Evolutionary conservation across 2,329 filamentous ascomycete genomes (phyloP).

Genomic region (Delphinella strobiligena): DNA sequence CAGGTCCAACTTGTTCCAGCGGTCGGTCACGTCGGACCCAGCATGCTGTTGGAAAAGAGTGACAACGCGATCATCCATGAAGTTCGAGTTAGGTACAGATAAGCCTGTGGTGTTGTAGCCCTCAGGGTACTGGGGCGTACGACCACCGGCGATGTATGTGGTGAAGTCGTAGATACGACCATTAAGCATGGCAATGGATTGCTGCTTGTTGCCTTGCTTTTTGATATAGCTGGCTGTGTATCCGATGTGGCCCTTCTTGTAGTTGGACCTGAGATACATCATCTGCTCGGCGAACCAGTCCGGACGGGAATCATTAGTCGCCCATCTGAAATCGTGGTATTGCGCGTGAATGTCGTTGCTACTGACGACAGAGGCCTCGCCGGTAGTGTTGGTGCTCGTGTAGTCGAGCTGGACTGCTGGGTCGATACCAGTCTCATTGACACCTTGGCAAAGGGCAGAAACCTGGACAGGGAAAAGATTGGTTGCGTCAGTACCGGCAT

Average conservation of each 20-base stretch:
- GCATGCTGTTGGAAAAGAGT: constrained; percentile 64
- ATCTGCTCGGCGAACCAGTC: constrained; percentile 94
- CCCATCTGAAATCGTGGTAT: constrained; percentile 90
- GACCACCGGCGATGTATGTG: constrained; percentile 65
- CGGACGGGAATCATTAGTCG: constrained; percentile 65
- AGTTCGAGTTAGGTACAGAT: constrained; percentile 47
- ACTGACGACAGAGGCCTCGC: constrained; percentile 52
- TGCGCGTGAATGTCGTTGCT: constrained; percentile 57
- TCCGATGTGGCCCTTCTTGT: constrained; percentile 76
- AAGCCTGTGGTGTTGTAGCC: constrained; percentile 35
- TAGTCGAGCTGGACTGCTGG: constrained; percentile 76
- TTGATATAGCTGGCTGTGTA: constrained; percentile 69
- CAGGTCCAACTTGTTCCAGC: constrained; percentile 62
- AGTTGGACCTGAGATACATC: constrained; percentile 61
- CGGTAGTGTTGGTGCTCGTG: constrained; percentile 61
- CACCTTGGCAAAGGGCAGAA: constrained; percentile 76
- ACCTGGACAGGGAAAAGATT: constrained; percentile 88
- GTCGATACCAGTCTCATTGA: constrained; percentile 53
- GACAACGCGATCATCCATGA: constrained; percentile 68
- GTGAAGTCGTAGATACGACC: constrained; percentile 81
- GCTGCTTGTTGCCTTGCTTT: constrained; percentile 52
- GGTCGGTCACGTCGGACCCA: constrained; percentile 70
- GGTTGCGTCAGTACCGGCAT: constrained; percentile 80
- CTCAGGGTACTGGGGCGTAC: constrained; percentile 45
- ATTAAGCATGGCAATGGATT: constrained; percentile 67